Evolutionary conservation across 495 filamentous ascomycete species (phyloP), one percentile per base, ranked within the genome.

Genomic region (Tuber indicum): DNA sequence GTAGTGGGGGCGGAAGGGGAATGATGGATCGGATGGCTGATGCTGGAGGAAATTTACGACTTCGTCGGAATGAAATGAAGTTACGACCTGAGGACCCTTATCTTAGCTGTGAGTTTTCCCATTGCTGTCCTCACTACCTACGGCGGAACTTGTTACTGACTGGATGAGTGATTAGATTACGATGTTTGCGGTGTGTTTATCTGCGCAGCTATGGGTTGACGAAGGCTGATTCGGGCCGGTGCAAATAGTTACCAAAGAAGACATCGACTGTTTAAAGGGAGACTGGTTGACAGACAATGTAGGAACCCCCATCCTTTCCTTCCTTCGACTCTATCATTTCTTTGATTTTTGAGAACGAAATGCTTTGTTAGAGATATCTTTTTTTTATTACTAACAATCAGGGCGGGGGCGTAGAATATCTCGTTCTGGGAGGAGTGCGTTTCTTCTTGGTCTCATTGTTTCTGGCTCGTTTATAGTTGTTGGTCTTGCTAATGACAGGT

Each of bases 271-370:
- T 44, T 88, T 99, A 71, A 95, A 92, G 86, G 87, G 92, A 84
- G 96, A 98, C 86, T 99, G 96, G 96, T 87, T 99, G 72, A 98
- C 95, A n/a, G 96, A 99, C 84, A 97, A 97, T 86, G 94, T 97
- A 89, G 75, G 91, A 85, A 9, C 16, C 52, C 17, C 7, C 36
- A 19, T 43, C 32, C 44, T 72, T 69, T 72, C n/a, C 26, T 69
- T 71, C 39, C 26, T 78, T 62, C 71, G 21, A 19, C 42, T 42
- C 41, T 74, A 26, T n/a, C 26, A 52, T 42, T 72, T 72, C 43
- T 62, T 47, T 23, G 45, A n/a, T 26, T 19, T 46, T 47, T 36
- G 58, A 46, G 45, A 21, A 62, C 39, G 70, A 14, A 32, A n/a
- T 62, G 7, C 41, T 17, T 16, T 39, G 71, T 36, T 23, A 74